Evolutionary conservation across 2,329 filamentous ascomycete species (phyloP).

Genomic region (Cladosporium sp.): DNA sequence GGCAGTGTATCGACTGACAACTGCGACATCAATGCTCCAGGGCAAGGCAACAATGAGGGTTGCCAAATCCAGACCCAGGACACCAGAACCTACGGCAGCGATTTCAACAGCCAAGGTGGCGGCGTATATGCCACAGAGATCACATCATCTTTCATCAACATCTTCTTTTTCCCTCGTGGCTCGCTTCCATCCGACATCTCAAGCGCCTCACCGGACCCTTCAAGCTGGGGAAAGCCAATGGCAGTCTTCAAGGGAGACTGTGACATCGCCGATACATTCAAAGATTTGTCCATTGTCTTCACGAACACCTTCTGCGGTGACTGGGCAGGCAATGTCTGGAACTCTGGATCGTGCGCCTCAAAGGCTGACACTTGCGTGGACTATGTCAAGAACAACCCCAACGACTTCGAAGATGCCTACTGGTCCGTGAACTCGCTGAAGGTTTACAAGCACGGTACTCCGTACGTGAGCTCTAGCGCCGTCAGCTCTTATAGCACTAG

Average conservation of each 20-base stretch:
- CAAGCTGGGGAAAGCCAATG: slow-evolving; percentile 58
- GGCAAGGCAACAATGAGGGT: slow-evolving; percentile 33
- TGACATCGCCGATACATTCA: slow-evolving; percentile 33
- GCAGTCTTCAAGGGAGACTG: slow-evolving; percentile 57
- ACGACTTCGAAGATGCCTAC: slow-evolving; percentile 36
- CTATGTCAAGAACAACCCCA: slow-evolving; percentile 32
- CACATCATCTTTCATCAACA: slow-evolving; percentile 26
- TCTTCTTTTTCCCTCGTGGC: slow-evolving; percentile 37
- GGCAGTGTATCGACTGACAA: slow-evolving; percentile 51
- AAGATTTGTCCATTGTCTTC: slow-evolving; percentile 52
- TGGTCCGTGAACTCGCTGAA: slow-evolving; percentile 39
- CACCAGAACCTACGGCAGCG: slow-evolving; percentile 29
- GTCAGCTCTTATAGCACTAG: not conserved
- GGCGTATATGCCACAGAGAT: slow-evolving; percentile 36
- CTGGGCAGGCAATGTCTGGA: slow-evolving; percentile 34
- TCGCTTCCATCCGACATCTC: slow-evolving; percentile 40
- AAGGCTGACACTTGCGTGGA: slow-evolving; percentile 26
- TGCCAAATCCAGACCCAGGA: slow-evolving; percentile 49
- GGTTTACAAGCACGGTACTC: slow-evolving; percentile 31
- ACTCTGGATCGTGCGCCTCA: slow-evolving; percentile 29
- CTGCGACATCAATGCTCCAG: slow-evolving; percentile 36
- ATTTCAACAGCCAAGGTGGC: slow-evolving; percentile 43
- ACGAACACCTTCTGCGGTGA: slow-evolving; percentile 53
- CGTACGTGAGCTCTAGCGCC: not conserved
- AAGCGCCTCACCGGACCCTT: slow-evolving; percentile 51